These are phyloP conservation scores for Neonectria magnoliae DNA, from an alignment of 2,329 filamentous ascomycete species.

Conservation along the genomic window DNA sequence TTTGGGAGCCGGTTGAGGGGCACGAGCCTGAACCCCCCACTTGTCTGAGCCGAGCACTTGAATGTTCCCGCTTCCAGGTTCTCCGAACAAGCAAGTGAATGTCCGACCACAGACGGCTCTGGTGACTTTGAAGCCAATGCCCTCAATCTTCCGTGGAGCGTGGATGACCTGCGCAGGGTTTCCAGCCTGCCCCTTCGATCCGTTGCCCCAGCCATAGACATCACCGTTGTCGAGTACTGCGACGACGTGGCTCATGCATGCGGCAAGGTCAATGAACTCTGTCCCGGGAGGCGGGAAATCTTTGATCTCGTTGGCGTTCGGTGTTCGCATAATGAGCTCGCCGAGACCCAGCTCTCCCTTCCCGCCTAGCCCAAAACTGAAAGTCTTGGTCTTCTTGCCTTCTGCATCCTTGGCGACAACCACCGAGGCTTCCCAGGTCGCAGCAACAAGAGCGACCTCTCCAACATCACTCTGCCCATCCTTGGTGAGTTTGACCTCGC, in stretches of 20 bases:
- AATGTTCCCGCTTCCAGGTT: conserved; percentile 66
- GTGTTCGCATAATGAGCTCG: conserved; percentile 58
- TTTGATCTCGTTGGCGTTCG: conserved; percentile 60
- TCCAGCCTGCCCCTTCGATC: conserved; percentile 86
- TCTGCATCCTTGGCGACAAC: conserved; percentile 61
- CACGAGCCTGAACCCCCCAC: conserved; percentile 69
- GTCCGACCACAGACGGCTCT: conserved; percentile 83
- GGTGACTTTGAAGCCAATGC: conserved; percentile 68
- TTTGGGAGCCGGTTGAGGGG: conserved; percentile 61
- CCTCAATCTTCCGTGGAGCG: conserved; percentile 69
- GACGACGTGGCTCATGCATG: conserved; percentile 82
- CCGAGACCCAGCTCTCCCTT: conserved; percentile 80
- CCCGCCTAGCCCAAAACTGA: conserved; percentile 70
- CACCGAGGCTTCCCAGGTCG: conserved; percentile 82
- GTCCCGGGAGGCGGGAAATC: conserved; percentile 71
- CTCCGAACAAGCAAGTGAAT: conserved; percentile 79
- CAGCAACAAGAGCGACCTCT: conserved; percentile 62
- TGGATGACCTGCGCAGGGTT: conserved; percentile 62
- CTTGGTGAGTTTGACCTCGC: conserved; percentile 49
- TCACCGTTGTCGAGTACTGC: conserved; percentile 78
- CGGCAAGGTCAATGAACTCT: conserved; percentile 71
- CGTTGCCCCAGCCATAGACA: conserved; percentile 89
- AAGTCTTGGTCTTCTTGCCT: conserved; percentile 61
- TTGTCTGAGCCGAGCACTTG: conserved; percentile 79
- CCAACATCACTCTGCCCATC: conserved; percentile 43